Percentiles rank a stretch among this genome's conserved stretches.
Conservation (phyloP, 2,329 filamentous ascomycete species). For the Paradendryphiella salina region DNA sequence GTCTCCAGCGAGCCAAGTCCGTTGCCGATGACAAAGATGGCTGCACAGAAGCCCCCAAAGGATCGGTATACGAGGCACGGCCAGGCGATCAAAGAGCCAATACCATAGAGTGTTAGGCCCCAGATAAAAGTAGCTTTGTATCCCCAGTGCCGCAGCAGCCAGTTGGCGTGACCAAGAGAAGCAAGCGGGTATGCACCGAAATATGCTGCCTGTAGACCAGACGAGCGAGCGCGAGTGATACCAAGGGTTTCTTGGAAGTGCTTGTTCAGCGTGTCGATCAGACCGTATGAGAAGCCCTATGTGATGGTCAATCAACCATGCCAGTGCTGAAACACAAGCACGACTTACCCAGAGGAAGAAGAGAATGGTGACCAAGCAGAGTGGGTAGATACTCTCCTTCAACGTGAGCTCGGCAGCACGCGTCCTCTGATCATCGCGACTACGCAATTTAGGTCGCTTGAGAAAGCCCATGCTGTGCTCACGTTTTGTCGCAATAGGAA, state of each 20-base stretch:
- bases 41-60: conserved; percentile 64
- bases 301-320: background rate
- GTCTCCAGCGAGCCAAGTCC: conserved; percentile 61
- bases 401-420: conserved; percentile 66
- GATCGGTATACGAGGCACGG: conserved; percentile 59
- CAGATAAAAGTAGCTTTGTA: conserved; percentile 54
- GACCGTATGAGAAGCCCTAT: conserved; percentile 59
- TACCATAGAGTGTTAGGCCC: conserved; percentile 59
- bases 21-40: conserved; percentile 59
- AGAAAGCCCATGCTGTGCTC: conserved; percentile 36
- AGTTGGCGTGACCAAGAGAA: conserved; percentile 54
- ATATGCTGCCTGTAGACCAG: conserved; percentile 55
- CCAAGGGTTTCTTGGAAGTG: conserved; percentile 52
- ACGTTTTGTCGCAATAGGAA: background rate
- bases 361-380: conserved; percentile 66
- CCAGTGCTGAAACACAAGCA: background rate
- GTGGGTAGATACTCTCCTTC: conserved; percentile 67
- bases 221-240: conserved; percentile 51
- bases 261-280: conserved; percentile 59
- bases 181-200: conserved; percentile 57
- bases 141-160: conserved; percentile 55
- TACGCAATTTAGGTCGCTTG: conserved; percentile 35
- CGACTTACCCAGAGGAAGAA: conserved; percentile 64
- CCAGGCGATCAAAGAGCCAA: conserved; percentile 63
- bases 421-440: conserved; percentile 52